Percentiles rank a stretch among this genome's conserved stretches.
Evolutionary conservation across 2,329 filamentous ascomycete species (phyloP).

Genomic region (Shiraia bambusicola): DNA sequence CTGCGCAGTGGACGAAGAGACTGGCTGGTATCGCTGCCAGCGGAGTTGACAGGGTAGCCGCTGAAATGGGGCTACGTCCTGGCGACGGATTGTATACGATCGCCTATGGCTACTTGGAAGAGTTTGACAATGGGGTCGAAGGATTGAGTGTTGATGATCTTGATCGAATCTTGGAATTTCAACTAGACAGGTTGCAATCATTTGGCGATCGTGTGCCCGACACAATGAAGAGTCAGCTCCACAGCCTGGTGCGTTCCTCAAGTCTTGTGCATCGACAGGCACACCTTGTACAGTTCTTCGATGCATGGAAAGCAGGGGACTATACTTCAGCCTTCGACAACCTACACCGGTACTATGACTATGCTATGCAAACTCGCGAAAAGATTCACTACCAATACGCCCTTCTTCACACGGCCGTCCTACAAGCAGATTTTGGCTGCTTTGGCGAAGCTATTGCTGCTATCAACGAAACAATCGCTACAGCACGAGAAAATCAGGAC

Average conservation of each 20-base stretch:
- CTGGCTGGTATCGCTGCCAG: slow-evolving; percentile 31
- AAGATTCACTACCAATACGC: slow-evolving; percentile 92
- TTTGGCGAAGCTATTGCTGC: slow-evolving; percentile 86
- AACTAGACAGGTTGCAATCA: slow-evolving; percentile 86
- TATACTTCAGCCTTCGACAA: slow-evolving; percentile 87
- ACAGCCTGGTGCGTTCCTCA: slow-evolving; percentile 66
- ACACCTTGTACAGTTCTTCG: slow-evolving; percentile 83
- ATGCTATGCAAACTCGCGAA: slow-evolving; percentile 83
- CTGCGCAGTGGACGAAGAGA: slow-evolving; percentile 61
- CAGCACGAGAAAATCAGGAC: slow-evolving; percentile 91
- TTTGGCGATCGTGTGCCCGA: slow-evolving; percentile 76
- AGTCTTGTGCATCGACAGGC: slow-evolving; percentile 69
- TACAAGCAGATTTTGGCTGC: slow-evolving; percentile 94
- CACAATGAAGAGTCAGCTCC: slow-evolving; percentile 71
- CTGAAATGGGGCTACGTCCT: slow-evolving; percentile 58
- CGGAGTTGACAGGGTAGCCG: slow-evolving; percentile 62
- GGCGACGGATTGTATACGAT: slow-evolving; percentile 52
- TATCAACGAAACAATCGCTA: slow-evolving; percentile 92
- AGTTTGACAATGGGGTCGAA: slow-evolving; percentile 43
- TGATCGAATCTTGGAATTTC: slow-evolving; percentile 80
- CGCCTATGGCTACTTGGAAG: slow-evolving; percentile 53
- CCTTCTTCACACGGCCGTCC: slow-evolving; percentile 84
- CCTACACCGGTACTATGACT: slow-evolving; percentile 94
- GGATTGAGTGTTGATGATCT: slow-evolving; percentile 74
- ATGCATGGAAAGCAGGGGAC: slow-evolving; percentile 89